Evolutionary conservation across 306 rosid species (phyloP).

Genomic region (Clitoria ternatea): DNA sequence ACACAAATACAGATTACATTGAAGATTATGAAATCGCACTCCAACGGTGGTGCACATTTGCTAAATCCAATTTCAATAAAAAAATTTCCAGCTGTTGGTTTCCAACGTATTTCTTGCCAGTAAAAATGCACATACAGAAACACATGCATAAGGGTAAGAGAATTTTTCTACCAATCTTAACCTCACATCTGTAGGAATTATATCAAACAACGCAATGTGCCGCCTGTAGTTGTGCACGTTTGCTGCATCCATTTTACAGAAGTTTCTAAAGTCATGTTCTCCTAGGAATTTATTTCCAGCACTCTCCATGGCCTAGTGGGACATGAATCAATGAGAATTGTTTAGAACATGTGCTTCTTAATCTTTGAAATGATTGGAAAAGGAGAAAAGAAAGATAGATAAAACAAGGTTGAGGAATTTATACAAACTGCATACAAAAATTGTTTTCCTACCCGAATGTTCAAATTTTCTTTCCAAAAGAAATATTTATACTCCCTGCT

Average conservation of each 20-base stretch:
- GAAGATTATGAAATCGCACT: constrained; percentile 29
- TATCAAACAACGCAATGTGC: constrained; percentile 44
- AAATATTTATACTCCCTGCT: constrained; percentile 88
- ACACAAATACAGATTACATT: constrained; percentile 36
- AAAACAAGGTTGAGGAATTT: constrained; percentile 8
- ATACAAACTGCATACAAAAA: constrained; percentile 8
- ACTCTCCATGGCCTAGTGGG: constrained; percentile 72
- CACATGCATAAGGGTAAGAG: constrained; percentile 22
- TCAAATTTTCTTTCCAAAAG: constrained; percentile 77
- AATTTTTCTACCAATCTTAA: constrained; percentile 60
- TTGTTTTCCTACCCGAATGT: constrained; percentile 46
- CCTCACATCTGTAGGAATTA: constrained; percentile 81
- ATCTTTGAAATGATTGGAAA: constrained; percentile 14
- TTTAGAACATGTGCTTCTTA: constrained; percentile 4
- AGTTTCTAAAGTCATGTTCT: constrained; percentile 92
- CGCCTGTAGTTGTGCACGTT: constrained; percentile 91
- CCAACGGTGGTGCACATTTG: constrained; percentile 41
- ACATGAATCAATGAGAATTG: constrained; percentile 21
- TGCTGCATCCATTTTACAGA: constrained; percentile 94
- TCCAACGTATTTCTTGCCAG: constrained; percentile 32
- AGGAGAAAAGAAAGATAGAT: constrained; percentile 3
- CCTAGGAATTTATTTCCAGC: constrained; percentile 72
- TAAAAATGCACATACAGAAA: not conserved
- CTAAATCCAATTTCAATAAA: constrained; percentile 60
- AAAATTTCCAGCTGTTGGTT: constrained; percentile 52